These are phyloP conservation scores for Aegilops tauschii DNA, from an alignment of 176 grass and related monocot genomes.

Conservation along the genomic window DNA sequence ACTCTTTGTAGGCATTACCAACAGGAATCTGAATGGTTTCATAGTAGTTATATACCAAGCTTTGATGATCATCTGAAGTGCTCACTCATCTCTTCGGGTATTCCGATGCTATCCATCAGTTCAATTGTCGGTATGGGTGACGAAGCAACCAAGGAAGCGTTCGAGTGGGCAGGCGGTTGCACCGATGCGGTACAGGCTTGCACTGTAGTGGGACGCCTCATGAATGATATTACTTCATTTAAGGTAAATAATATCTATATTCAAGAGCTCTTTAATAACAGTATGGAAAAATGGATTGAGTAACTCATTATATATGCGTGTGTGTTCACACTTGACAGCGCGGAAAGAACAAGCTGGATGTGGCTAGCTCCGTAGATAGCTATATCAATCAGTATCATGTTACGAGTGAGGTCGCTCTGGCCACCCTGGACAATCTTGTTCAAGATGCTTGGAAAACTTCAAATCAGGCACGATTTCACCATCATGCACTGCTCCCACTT, in stretches of 20 bases:
- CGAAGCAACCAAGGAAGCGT: slow-evolving; percentile 33
- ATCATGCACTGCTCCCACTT: not conserved
- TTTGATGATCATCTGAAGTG: too few species aligned
- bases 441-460: not conserved
- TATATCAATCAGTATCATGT: not conserved
- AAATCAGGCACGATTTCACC: not conserved
- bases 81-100: not conserved
- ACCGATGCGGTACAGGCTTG: not conserved
- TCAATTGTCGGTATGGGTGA: slow-evolving; percentile 42
- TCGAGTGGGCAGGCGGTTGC: slow-evolving; percentile 32
- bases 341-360: slow-evolving; percentile 24
- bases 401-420: not conserved
- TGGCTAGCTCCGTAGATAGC: slow-evolving; percentile 13
- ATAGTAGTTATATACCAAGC: too few species aligned
- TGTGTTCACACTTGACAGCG: not conserved
- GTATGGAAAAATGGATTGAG: too few species aligned
- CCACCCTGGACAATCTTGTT: not conserved
- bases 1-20: too few species aligned
- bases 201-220: slow-evolving; percentile 12
- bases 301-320: too few species aligned
- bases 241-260: not conserved
- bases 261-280: too few species aligned
- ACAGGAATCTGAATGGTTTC: too few species aligned
- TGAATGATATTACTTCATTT: slow-evolving; percentile 34
- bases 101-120: not conserved